Conservation (phyloP, 2,329 filamentous ascomycete species). For the Neoascochyta sp. region DNA sequence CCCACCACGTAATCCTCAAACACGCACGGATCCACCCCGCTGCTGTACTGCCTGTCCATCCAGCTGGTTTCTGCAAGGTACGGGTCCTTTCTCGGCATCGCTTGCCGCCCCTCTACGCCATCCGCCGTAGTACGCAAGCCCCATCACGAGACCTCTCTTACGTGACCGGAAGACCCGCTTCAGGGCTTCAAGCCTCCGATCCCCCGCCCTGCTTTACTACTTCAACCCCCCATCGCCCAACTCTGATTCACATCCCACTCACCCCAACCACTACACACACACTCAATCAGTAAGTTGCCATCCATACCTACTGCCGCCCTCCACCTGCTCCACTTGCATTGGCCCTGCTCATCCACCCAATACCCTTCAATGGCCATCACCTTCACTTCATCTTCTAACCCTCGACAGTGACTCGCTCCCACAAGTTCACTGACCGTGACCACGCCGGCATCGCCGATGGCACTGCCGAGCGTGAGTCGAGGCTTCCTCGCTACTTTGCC, state of each 20-base stretch:
- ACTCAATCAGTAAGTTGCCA: constrained; percentile 31
- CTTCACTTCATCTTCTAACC: constrained; percentile 8
- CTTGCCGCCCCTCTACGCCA: constrained; percentile 25
- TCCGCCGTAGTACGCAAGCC: constrained; percentile 9
- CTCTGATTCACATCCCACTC: constrained; percentile 12
- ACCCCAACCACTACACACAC: constrained; percentile 13
- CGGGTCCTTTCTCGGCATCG: constrained; percentile 8
- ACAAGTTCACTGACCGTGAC: constrained; percentile 93
- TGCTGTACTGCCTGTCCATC: too few species aligned
- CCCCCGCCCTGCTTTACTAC: constrained; percentile 28
- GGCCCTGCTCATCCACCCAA: too few species aligned
- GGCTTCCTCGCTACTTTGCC: constrained; percentile 87
- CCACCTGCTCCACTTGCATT: constrained; percentile 1
- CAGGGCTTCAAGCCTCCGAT: constrained; percentile 22
- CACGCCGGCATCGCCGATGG: constrained; percentile 76
- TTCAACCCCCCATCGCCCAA: constrained; percentile 21
- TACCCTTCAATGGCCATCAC: too few species aligned
- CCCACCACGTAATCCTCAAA: constrained; percentile 2
- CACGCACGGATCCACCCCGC: too few species aligned
- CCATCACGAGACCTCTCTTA: constrained; percentile 32
- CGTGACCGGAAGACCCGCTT: constrained; percentile 22
- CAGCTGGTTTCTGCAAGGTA: constrained; percentile 36
- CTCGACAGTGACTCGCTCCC: constrained; percentile 84
- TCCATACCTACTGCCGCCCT: too few species aligned
- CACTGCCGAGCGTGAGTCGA: constrained; percentile 64